Base-by-base conservation (phyloP, 768 basidiomycete species). In the Lactifluus pinguis region DNA sequence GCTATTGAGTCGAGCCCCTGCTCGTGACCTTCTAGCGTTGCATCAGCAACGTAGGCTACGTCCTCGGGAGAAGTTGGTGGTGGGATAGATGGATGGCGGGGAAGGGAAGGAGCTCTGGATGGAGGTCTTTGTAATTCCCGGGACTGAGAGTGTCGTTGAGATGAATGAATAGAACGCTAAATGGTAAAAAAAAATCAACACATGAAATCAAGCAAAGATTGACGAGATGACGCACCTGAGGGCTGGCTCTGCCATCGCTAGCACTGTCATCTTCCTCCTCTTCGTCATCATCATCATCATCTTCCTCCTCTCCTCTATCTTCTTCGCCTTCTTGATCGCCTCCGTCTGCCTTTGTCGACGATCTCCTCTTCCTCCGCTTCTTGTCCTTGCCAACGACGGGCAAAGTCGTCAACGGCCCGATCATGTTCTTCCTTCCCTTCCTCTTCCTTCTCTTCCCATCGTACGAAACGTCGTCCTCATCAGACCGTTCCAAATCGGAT, bases 381-480 rank as follows among this genome's bases (percentile, higher is more conserved):
- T 84, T 90, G 63, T 86, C 84, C 60, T 85, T 81, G 14, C 78
- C 76, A 21, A 86, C 78, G 51, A 84, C 79, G 9, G 89, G 89
- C 3, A 91, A 75, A n/a, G 79, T 80, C 15, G 82, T 84, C 65
- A 88, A 70, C 25, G 80, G 80, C 4, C 83, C 85, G 8, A 80
- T 81, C 8, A 75, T 71, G 21, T 75, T 70, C 55, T 81, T 81
- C 64, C 69, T 74, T 57, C 72, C 73, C 74, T 77, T 83, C 66
- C 73, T 76, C 70, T 78, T 78, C 66, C 76, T 77, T 60, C 77
- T 83, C 54, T 74, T 76, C 34, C 77, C 81, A 29, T 80, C 77
- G 52, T 82, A 80, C 1, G 76, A 76, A 53, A 74, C 74, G 53
- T 85, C 83, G 52, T 85, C 83, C 38, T 83, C 85, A 7, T 84